Conservation (phyloP, 352 stramenopile species). For the Phytophthora macrochlamydospora region DNA sequence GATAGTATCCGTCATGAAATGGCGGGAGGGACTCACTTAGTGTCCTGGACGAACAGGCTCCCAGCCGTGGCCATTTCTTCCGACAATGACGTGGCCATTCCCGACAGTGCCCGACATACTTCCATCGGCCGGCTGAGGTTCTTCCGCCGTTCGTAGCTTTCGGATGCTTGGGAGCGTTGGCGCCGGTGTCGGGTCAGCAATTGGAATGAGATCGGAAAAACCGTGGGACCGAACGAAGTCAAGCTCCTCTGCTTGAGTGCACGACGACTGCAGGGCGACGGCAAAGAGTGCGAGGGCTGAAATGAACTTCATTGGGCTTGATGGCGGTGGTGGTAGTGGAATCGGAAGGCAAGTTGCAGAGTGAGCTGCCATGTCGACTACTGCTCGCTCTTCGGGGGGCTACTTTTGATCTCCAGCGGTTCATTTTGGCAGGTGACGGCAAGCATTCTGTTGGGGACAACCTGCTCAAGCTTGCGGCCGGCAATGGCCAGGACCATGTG, state of each 20-base stretch:
- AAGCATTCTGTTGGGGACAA: not conserved
- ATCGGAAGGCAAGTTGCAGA: not conserved
- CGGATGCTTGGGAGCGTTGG: not conserved
- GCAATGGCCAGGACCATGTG: not conserved
- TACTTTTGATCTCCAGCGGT: not conserved
- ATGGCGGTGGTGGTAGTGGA: not conserved
- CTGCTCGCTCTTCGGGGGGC: not conserved
- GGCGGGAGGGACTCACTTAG: too few species aligned
- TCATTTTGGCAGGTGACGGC: not conserved
- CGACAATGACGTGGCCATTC: not conserved
- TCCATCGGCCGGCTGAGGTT: not conserved
- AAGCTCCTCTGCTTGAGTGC: not conserved
- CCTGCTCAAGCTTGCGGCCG: not conserved
- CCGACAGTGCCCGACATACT: not conserved
- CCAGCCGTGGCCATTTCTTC: not conserved
- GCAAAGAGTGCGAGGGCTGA: constrained; percentile 14
- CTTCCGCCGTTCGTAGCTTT: not conserved
- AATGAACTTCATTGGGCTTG: constrained; percentile 16
- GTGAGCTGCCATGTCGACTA: not conserved
- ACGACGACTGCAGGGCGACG: not conserved
- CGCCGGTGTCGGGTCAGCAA: not conserved
- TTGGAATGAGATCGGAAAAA: not conserved
- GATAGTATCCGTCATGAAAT: too few species aligned
- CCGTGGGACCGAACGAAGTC: not conserved
- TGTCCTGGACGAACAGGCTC: too few species aligned